Base-by-base conservation (phyloP, 1,139 yeast genomes). In the Debaryomycetaceae sp. region DNA sequence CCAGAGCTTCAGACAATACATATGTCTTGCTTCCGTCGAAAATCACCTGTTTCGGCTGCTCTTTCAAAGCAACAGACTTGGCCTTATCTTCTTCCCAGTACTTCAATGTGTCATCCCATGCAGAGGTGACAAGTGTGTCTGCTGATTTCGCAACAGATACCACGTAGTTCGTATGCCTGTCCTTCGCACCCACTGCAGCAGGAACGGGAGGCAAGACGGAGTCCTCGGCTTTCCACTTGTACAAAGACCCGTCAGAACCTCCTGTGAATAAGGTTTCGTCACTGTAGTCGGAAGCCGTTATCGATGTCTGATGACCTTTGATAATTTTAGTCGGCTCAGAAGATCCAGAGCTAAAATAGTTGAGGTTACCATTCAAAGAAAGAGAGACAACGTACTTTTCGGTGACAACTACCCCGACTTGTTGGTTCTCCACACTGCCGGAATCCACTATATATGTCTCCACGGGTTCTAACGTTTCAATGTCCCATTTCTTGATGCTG, bases 81-180 rank as follows among this genome's bases (percentile, higher is more conserved):
- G 60, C 58, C n/a, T 54, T 46, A 24, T 59, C 62, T 37, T 59
- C 61, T 8, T 60, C 55, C 64, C 85, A 68, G 3, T 69, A 56
- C 56, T 78, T 80, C 42, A 90, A 57, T n/a, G 80, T 78, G 58
- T 89, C 96, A 62, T 93, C 99, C 98, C 98, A 91, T 1, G 91
- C 95, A 29, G 82, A 70, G 17, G 95, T 76, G 45, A 77, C 66
- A 9, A 81, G 51, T 22, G 38, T 14, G 13, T 34, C 37, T 22
- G 56, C 57, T 8, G 54, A 62, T 37, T 49, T 52, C 23, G 59
- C 56, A 34, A 76, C 58, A 66, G 65, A 83, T 40, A 76, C 80
- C 34, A 88, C 74, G 53, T 82, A 73, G 55, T 85, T 86, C 1
- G 75, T 55, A 60, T 87, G 93, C 8, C 69, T 67, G 6, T 64